Conservation (phyloP, 176 grass and related monocot species). For the Paspalum vaginatum region DNA sequence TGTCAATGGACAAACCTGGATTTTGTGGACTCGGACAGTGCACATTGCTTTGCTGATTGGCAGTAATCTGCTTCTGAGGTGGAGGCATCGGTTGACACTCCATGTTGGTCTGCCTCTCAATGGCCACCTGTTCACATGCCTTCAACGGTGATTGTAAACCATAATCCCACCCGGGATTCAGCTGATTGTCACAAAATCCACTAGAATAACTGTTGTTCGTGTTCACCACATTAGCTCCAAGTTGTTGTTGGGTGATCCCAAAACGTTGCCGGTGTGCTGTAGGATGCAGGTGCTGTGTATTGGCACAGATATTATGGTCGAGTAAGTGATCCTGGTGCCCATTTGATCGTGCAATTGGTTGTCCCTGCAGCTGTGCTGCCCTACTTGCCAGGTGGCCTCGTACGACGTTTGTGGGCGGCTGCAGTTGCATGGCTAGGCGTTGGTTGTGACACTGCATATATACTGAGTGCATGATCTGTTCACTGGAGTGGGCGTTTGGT, state of each 20-base stretch:
- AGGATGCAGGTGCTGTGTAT: background rate
- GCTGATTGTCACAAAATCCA: conserved; percentile 16
- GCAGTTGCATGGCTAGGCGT: background rate
- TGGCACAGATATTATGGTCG: background rate
- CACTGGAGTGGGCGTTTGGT: background rate
- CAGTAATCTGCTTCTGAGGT: background rate
- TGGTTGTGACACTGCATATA: background rate
- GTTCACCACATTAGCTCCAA: background rate
- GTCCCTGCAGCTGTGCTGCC: background rate
- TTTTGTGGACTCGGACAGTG: background rate
- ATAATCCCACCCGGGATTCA: conserved; percentile 5
- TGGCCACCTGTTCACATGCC: background rate
- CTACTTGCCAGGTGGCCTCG: background rate
- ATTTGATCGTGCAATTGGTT: background rate
- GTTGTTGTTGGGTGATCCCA: conserved; percentile 12
- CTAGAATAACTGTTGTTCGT: conserved; percentile 2
- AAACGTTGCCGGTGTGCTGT: background rate
- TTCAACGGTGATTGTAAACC: background rate
- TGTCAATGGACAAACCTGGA: conserved; percentile 21
- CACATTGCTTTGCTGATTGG: conserved; percentile 1
- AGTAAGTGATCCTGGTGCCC: background rate
- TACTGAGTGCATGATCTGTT: background rate
- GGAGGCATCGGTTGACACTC: background rate
- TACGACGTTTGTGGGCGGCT: background rate
- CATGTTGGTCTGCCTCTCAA: background rate